A percentile compares a stretch with the other conserved stretches of the same genome.
These are phyloP conservation scores for Phytomonas sp. DNA, from an alignment of 208 protist genomes.

Conservation along the genomic window DNA sequence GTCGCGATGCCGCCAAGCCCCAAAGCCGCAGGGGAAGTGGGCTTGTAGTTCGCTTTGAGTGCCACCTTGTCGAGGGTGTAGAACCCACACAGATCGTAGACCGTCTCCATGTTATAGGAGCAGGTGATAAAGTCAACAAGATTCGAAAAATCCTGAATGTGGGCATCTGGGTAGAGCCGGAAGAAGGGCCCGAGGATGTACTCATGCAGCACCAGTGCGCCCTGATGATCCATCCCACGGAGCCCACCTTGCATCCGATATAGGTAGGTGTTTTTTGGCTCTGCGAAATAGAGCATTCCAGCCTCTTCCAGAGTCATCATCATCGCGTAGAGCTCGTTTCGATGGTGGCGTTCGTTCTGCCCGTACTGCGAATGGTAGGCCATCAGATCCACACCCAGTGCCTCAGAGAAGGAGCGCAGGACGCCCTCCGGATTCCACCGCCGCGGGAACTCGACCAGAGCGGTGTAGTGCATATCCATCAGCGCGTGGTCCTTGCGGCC, in stretches of 20 bases:
- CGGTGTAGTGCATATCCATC: slow-evolving; percentile 84
- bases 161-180: slow-evolving; percentile 77
- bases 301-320: slow-evolving; percentile 57
- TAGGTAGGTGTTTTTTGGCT: slow-evolving; percentile 67
- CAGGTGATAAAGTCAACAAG: slow-evolving; percentile 85
- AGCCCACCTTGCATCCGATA: slow-evolving; percentile 74
- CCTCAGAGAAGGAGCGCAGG: slow-evolving; percentile 35
- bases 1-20: slow-evolving; percentile 79
- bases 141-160: slow-evolving; percentile 88
- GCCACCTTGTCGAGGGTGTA: slow-evolving; percentile 81
- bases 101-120: slow-evolving; percentile 89
- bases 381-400: slow-evolving; percentile 47
- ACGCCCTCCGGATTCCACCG: slow-evolving; percentile 77
- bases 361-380: slow-evolving; percentile 47
- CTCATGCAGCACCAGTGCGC: slow-evolving; percentile 79
- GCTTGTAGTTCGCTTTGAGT: slow-evolving; percentile 49
- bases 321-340: slow-evolving; percentile 77
- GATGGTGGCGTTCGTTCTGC: slow-evolving; percentile 38
- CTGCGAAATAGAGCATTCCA: slow-evolving; percentile 83
- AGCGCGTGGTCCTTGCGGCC: slow-evolving; percentile 86
- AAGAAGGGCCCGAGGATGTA: slow-evolving; percentile 73
- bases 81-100: slow-evolving; percentile 85
- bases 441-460: slow-evolving; percentile 58
- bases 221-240: slow-evolving; percentile 79
- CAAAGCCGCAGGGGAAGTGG: slow-evolving; percentile 74